Evolutionary conservation across 2,329 filamentous ascomycete species (phyloP), one percentile per base, ranked within the genome.

Genomic region (Trichoderma atroviride): DNA sequence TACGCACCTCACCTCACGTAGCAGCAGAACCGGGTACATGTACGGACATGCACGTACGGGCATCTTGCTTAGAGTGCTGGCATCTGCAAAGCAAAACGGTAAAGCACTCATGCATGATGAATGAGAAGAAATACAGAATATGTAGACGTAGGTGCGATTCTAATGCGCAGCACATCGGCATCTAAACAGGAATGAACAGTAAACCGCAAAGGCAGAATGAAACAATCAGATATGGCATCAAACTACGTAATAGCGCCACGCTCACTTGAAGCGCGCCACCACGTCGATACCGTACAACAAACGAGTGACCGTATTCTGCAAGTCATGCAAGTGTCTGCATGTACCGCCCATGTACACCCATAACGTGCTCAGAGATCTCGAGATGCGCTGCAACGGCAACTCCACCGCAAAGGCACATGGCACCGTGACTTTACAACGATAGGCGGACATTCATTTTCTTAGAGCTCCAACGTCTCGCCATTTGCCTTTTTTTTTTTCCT

Each of bases 371-470:
- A 10, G 19, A 66, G 62, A 66, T 66, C 63, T 66, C 43, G 19
- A n/a, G 22, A 33, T 33, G 29, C 59, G 55, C 31, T 59, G 63
- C 63, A 67, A 67, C 55, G 63, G 37, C 53, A 67, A 62, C 67
- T 69, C 67, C 67, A 69, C 67, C 40, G 63, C 55, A 43, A 67
- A 59, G 63, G 63, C 55, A 67, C 65, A 69, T 69, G 69, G 64
- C 69, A 70, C 64, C 57, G 69, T 70, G 69, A 68, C 69, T 43
- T 43, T 56, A 27, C 52, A 58, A 62, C 64, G 56, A 70, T 70
- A 68, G 62, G 68, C 52, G 57, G 61, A 31, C 52, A 61, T 56
- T 68, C 62, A n/a, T 68, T 68, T 70, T 57, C 29, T 19, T 22
- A 5, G 27, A 27, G 27, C 33, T 62, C 31, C 11, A 19, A 27